A percentile compares a stretch with the other conserved stretches of the same genome.
Conservation (phyloP, 2,329 filamentous ascomycete species). For the Dactylonectria estremocensis region DNA sequence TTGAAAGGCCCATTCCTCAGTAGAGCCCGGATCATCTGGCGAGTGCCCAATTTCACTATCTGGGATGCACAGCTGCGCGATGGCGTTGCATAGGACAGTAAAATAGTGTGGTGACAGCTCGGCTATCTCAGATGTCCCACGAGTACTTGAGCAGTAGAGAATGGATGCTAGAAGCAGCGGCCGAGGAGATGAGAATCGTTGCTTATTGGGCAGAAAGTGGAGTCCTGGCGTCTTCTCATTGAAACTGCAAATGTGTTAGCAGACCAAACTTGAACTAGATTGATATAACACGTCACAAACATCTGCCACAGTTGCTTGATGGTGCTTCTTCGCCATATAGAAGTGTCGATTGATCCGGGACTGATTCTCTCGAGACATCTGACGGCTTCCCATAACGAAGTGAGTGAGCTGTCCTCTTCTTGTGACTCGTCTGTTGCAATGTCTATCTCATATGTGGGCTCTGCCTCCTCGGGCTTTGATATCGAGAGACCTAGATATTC, state of each 20-base stretch:
- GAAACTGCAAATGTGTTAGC: constrained; percentile 50
- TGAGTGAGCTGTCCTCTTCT: constrained; percentile 4
- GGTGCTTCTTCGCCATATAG: constrained; percentile 15
- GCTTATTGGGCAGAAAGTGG: constrained; percentile 61
- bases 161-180: constrained; percentile 61
- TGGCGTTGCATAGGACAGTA: constrained; percentile 55
- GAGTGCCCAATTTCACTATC: constrained; percentile 46
- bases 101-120: constrained; percentile 57
- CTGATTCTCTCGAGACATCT: constrained; percentile 2
- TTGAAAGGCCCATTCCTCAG: constrained; percentile 60
- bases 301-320: constrained; percentile 21
- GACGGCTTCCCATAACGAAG: constrained; percentile 15
- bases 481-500: constrained; percentile 9
- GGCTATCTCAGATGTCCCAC: constrained; percentile 52
- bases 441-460: not conserved
- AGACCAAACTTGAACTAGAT: not conserved
- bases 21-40: constrained; percentile 39
- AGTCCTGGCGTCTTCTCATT: constrained; percentile 61
- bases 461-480: not conserved
- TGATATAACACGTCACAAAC: not conserved
- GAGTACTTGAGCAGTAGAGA: constrained; percentile 59
- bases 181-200: constrained; percentile 59
- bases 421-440: not conserved
- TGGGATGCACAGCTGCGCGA: constrained; percentile 58
- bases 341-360: not conserved